Evolutionary conservation across 352 stramenopile species (phyloP).

Genomic region (Thalassiosira hispida): DNA sequence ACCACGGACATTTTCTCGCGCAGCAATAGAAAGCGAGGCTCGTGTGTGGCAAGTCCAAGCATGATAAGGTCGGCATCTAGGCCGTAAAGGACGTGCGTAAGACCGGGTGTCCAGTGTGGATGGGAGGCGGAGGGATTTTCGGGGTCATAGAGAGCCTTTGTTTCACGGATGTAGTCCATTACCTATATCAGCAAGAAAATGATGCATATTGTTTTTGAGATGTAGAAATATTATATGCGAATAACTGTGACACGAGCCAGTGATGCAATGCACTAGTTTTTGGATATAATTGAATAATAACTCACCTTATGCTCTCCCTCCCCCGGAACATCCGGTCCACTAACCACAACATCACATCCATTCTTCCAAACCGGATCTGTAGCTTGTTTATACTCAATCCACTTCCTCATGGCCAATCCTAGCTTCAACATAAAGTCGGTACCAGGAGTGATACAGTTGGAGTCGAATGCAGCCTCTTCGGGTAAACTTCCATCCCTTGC

Average conservation of each 20-base stretch:
- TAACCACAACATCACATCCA: constrained; percentile 90
- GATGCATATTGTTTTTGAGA: not conserved
- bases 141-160: constrained; percentile 43
- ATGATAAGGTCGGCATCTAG: constrained; percentile 99
- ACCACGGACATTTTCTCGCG: constrained; percentile 90
- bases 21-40: constrained; percentile 98
- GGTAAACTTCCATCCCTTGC: constrained; percentile 66
- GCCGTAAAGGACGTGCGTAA: constrained; percentile 96
- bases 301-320: constrained; percentile 94
- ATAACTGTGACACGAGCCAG: no score
- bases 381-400: constrained; percentile 94
- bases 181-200: constrained; percentile 25
- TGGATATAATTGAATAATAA: no score
- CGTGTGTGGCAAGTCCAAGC: constrained; percentile 96
- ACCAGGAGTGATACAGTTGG: constrained; percentile 99
- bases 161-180: constrained; percentile 85
- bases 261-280: no score
- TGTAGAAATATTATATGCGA: not conserved
- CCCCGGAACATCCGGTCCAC: constrained; percentile 92
- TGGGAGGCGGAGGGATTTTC: constrained; percentile 34
- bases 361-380: constrained; percentile 93
- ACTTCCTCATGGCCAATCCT: constrained; percentile 88
- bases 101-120: constrained; percentile 55
- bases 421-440: constrained; percentile 98
- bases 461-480: constrained; percentile 92